A percentile compares a stretch with the other conserved stretches of the same genome.
Evolutionary conservation across 495 filamentous ascomycete species (phyloP).

Genomic region (Daldinia grandis): DNA sequence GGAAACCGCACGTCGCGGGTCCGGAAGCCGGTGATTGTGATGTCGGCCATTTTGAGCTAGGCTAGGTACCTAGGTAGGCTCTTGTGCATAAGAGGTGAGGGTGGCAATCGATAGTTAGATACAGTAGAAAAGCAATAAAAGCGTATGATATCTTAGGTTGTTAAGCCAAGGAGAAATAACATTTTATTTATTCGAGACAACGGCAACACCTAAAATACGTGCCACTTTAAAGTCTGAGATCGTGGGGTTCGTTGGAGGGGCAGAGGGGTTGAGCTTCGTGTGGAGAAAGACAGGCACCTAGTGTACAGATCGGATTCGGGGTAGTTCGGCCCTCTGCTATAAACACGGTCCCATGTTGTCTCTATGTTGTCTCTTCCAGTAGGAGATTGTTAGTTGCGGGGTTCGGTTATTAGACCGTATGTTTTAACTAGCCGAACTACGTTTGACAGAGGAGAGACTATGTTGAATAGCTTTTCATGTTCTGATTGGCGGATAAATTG

Average conservation of each 20-base stretch:
- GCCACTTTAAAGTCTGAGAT: constrained; percentile 27
- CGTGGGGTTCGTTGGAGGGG: constrained; percentile 39
- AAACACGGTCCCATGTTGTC: constrained; percentile 13
- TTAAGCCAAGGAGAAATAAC: neutral
- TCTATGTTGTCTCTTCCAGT: neutral
- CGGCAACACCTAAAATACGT: neutral
- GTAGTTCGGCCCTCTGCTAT: constrained; percentile 21
- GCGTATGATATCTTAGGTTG: no score
- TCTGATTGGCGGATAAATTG: constrained; percentile 40
- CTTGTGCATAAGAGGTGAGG: neutral
- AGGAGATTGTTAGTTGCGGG: neutral
- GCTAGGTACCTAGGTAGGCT: neutral
- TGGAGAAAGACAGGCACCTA: constrained; percentile 27
- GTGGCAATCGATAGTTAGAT: neutral
- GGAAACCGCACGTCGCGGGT: constrained; percentile 93
- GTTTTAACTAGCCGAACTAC: neutral
- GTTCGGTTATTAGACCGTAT: constrained; percentile 4
- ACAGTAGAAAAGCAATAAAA: neutral
- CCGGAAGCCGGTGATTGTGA: constrained; percentile 81
- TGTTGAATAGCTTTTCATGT: neutral
- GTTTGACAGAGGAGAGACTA: constrained; percentile 17
- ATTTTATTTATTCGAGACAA: constrained; percentile 2
- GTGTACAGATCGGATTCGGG: constrained; percentile 26
- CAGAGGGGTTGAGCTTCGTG: constrained; percentile 28
- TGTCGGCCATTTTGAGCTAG: constrained; percentile 57